A percentile compares a stretch with the other conserved stretches of the same genome.
phyloP scores from a whole-genome alignment of 345 rosid genomes.

The Pseudoturritis turrita region DNA sequence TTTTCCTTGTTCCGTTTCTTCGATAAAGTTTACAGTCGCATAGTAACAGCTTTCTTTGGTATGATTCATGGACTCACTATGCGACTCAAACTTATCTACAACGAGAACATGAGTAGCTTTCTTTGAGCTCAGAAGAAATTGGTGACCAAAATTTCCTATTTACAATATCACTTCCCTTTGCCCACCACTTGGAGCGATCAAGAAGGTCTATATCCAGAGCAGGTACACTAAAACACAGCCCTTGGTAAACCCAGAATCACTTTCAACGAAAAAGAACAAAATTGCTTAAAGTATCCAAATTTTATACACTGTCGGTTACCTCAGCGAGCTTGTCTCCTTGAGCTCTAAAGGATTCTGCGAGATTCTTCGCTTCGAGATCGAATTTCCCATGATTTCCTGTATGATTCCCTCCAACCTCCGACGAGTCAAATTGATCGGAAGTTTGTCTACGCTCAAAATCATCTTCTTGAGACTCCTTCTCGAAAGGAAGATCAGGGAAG shows the following conservation, averaged over 20 bases:
- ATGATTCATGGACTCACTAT: too few relatives aligned
- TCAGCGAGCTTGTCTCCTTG: conserved; percentile 79
- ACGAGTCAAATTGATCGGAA: background rate
- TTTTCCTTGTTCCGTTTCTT: too few relatives aligned
- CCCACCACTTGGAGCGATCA: too few relatives aligned
- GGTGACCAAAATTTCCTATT: background rate
- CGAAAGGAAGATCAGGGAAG: conserved; percentile 61
- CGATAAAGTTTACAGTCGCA: too few relatives aligned
- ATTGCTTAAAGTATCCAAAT: background rate
- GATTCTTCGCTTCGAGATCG: conserved; percentile 30
- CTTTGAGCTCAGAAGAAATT: too few relatives aligned
- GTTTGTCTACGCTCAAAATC: conserved; percentile 3
- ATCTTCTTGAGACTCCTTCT: conserved; percentile 22
- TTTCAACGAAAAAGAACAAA: background rate
- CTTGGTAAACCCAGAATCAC: background rate
- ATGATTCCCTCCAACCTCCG: conserved; percentile 3
- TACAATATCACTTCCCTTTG: too few relatives aligned
- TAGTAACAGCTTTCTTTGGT: too few relatives aligned
- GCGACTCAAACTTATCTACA: background rate
- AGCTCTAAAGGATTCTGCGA: conserved; percentile 53
- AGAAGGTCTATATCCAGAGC: too few relatives aligned
- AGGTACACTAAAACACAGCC: too few relatives aligned
- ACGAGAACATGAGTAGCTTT: too few relatives aligned
- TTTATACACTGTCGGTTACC: conserved; percentile 30
- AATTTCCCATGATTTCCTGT: background rate